These are phyloP conservation scores for Albugo candida DNA, from an alignment of 352 stramenopile species.

Conservation along the genomic window DNA sequence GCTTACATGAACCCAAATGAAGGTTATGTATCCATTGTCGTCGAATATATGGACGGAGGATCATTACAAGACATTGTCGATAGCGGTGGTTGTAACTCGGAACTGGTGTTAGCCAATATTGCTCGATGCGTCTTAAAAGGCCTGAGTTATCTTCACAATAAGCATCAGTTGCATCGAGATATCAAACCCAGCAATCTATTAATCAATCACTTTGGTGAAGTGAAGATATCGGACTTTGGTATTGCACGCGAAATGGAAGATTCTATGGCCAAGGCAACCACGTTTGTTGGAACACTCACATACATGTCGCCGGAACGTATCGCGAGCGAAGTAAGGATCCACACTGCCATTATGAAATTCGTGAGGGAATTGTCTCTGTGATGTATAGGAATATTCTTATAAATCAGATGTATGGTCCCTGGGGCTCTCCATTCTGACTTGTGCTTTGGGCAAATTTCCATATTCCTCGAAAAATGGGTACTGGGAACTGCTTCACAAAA, in stretches of 20 bases:
- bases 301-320: constrained; percentile 92
- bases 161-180: constrained; percentile 79
- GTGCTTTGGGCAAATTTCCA: constrained; percentile 74
- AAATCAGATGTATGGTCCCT: constrained; percentile 79
- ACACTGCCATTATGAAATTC: constrained; percentile 12
- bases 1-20: constrained; percentile 86
- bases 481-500: constrained; percentile 80
- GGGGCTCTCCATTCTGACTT: constrained; percentile 77
- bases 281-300: constrained; percentile 82
- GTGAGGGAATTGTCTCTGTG: constrained; percentile 15
- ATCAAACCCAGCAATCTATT: constrained; percentile 90
- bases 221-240: constrained; percentile 80
- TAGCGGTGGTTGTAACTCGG: constrained; percentile 65
- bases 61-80: constrained; percentile 86
- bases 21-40: constrained; percentile 83
- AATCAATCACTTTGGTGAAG: constrained; percentile 81
- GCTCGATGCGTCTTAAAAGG: constrained; percentile 73
- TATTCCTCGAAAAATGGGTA: constrained; percentile 75
- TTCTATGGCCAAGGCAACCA: constrained; percentile 70
- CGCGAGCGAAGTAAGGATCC: constrained; percentile 33
- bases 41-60: constrained; percentile 92
- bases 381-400: constrained; percentile 55
- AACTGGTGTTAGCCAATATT: constrained; percentile 80
- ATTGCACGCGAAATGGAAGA: constrained; percentile 76
- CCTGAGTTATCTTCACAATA: constrained; percentile 77